A percentile compares a stretch with the other conserved stretches of the same genome.
phyloP scores from a whole-genome alignment of 2,329 filamentous ascomycete species.

The Ascochyta clinopodiicola region DNA sequence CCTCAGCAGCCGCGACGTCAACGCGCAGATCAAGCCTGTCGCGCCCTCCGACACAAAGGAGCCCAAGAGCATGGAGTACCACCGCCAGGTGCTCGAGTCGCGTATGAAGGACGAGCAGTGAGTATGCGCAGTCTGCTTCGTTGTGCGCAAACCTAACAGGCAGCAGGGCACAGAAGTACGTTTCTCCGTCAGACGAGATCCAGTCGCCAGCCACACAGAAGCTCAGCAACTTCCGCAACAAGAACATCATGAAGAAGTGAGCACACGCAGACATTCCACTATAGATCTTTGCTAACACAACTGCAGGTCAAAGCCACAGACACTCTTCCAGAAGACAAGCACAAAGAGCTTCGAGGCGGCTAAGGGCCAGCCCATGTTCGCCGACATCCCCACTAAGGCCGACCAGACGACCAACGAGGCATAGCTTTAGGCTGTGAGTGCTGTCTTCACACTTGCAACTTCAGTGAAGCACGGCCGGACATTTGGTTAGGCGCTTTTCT shows the following conservation, averaged over 20 bases:
- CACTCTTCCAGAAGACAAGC: slow-evolving; percentile 52
- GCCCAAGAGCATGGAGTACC: slow-evolving; percentile 68
- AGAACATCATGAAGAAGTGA: slow-evolving; percentile 76
- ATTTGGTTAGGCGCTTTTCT: slow-evolving; percentile 18
- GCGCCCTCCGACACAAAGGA: slow-evolving; percentile 42
- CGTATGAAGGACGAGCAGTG: slow-evolving; percentile 74
- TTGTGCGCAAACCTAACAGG: slow-evolving; percentile 23
- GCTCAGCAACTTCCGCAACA: slow-evolving; percentile 79
- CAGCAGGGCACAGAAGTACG: slow-evolving; percentile 63
- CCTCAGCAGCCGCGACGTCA: slow-evolving; percentile 71
- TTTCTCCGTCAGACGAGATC: slow-evolving; percentile 87
- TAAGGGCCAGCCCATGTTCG: slow-evolving; percentile 46
- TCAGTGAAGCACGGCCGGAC: slow-evolving; percentile 5
- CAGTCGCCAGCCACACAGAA: slow-evolving; percentile 87
- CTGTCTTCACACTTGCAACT: slow-evolving; percentile 8
- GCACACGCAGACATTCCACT: not conserved
- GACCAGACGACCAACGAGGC: slow-evolving; percentile 10
- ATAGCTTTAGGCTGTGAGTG: slow-evolving; percentile 3
- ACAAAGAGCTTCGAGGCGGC: slow-evolving; percentile 48
- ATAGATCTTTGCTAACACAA: slow-evolving; percentile 16
- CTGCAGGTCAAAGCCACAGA: slow-evolving; percentile 48
- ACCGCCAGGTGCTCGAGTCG: slow-evolving; percentile 75
- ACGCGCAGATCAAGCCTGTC: slow-evolving; percentile 53
- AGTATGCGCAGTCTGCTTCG: slow-evolving; percentile 36
- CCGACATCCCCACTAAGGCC: slow-evolving; percentile 44